Percentiles rank a stretch among this genome's conserved stretches.
phyloP scores from a whole-genome alignment of 139 green algal species.

The Ostreobium quekettii region DNA sequence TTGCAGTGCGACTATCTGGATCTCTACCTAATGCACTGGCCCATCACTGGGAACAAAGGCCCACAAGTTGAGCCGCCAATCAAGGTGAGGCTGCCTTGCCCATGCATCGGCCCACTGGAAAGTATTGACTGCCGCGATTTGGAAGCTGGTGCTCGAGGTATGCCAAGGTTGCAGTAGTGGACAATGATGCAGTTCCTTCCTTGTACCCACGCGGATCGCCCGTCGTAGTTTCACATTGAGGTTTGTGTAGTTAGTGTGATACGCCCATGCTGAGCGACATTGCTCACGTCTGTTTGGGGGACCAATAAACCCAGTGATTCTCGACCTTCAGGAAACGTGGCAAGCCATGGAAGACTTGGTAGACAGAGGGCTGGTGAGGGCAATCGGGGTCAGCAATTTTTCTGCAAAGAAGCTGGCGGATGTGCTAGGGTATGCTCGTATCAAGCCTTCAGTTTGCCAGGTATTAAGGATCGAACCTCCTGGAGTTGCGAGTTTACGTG shows the following conservation, averaged over 20 bases:
- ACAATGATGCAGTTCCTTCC: too few relatives aligned
- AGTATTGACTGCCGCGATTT: too few relatives aligned
- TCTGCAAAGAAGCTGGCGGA: slow-evolving; percentile 50
- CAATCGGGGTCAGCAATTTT: slow-evolving; percentile 83
- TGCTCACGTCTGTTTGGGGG: slow-evolving; percentile 34
- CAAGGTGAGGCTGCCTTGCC: slow-evolving; percentile 20
- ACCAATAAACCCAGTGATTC: slow-evolving; percentile 27
- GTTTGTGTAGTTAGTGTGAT: too few relatives aligned
- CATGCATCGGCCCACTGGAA: too few relatives aligned
- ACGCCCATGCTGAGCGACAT: too few relatives aligned
- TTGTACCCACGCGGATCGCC: too few relatives aligned
- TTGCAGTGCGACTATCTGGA: slow-evolving; percentile 76
- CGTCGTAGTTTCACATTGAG: too few relatives aligned
- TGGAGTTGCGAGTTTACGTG: too few relatives aligned
- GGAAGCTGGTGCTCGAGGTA: too few relatives aligned
- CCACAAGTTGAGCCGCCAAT: slow-evolving; percentile 42
- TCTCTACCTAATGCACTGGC: slow-evolving; percentile 79
- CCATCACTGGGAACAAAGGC: slow-evolving; percentile 46
- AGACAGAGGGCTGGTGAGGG: slow-evolving; percentile 54
- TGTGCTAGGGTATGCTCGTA: slow-evolving; percentile 40
- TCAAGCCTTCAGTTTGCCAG: slow-evolving; percentile 50
- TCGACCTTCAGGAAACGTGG: slow-evolving; percentile 42
- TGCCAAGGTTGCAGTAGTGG: too few relatives aligned
- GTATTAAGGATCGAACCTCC: too few relatives aligned
- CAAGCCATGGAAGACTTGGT: slow-evolving; percentile 57